A percentile compares a stretch with the other conserved stretches of the same genome.
Evolutionary conservation across 2,329 filamentous ascomycete genomes (phyloP).

Genomic region (Talaromyces sp.): DNA sequence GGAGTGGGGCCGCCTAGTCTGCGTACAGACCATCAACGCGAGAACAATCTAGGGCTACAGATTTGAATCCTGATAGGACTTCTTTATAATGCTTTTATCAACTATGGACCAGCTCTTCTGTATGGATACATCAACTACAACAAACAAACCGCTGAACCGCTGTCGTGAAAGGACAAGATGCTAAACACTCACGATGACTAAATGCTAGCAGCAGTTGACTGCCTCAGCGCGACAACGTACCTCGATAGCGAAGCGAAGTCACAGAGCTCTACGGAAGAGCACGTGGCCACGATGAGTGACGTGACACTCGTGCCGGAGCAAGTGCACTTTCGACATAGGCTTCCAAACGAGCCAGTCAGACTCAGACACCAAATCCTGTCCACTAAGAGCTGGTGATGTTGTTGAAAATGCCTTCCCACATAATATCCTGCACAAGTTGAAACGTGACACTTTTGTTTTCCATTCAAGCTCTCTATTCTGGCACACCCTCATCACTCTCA

Average conservation of each 20-base stretch:
- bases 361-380: background rate
- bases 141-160: constrained; percentile 11
- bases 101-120: background rate
- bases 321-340: constrained; percentile 1
- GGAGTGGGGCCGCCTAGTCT: background rate
- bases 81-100: constrained; percentile 1
- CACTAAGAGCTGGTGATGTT: background rate
- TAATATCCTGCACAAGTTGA: constrained; percentile 12
- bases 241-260: background rate
- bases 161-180: constrained; percentile 1
- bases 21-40: background rate
- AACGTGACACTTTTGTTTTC: constrained; percentile 12
- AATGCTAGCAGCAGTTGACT: background rate
- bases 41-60: background rate
- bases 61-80: background rate
- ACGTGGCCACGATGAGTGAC: constrained; percentile 1
- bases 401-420: constrained; percentile 2
- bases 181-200: constrained; percentile 5
- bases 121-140: constrained; percentile 11
- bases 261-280: background rate
- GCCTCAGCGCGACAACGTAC: background rate
- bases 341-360: background rate
- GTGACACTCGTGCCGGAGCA: constrained; percentile 3
- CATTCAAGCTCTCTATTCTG: constrained; percentile 36
- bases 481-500: constrained; percentile 86